These are phyloP conservation scores for Taiozyma onychis DNA, from an alignment of 1,139 yeast genomes.

Conservation along the genomic window DNA sequence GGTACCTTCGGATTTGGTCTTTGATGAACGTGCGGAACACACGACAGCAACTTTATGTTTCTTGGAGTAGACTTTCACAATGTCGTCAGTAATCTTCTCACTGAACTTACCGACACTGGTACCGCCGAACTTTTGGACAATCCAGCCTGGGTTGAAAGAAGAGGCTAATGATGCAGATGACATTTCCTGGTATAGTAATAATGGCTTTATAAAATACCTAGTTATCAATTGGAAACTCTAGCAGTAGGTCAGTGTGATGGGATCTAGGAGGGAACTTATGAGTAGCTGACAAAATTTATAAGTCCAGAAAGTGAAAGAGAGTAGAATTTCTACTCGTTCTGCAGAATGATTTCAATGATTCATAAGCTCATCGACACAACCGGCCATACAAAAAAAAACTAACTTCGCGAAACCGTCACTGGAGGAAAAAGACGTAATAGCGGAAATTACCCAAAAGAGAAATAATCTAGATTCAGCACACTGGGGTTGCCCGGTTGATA, in stretches of 20 bases:
- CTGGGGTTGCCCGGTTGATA: background rate
- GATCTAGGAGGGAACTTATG: background rate
- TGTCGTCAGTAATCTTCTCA: constrained; percentile 74
- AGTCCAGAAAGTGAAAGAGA: background rate
- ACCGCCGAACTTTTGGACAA: constrained; percentile 95
- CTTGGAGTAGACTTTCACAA: constrained; percentile 60
- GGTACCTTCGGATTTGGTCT: constrained; percentile 91
- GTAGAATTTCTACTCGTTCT: background rate
- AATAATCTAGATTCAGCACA: background rate
- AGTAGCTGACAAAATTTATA: background rate
- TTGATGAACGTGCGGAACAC: constrained; percentile 90
- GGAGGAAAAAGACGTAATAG: background rate
- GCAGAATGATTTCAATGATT: background rate
- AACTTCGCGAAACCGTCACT: background rate
- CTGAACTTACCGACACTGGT: constrained; percentile 98
- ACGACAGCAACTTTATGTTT: constrained; percentile 84
- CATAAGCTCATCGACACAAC: background rate
- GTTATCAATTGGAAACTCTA: background rate
- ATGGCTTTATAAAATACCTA: too few species aligned
- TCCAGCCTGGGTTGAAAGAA: constrained; percentile 42
- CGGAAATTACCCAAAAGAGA: background rate
- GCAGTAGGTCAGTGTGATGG: background rate
- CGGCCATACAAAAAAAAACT: background rate
- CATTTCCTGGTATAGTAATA: constrained; percentile 8
- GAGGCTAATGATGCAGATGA: constrained; percentile 21